Base-by-base conservation (phyloP, 257 asterid species). In the Penstemon newberryi region DNA sequence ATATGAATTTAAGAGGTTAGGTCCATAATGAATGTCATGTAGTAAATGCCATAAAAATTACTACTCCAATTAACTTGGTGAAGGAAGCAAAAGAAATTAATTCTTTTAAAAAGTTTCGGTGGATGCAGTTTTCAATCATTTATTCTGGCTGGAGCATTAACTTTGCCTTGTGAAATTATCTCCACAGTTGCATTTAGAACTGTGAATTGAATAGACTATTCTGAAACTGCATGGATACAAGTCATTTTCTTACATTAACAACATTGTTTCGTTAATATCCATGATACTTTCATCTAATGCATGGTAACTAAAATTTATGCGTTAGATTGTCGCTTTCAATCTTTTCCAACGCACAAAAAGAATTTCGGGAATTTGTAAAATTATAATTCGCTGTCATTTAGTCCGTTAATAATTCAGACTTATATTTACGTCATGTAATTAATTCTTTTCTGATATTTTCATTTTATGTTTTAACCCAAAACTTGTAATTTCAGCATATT, bases 1-100 rank as follows among this genome's bases (percentile, higher is more conserved):
- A 25, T 25, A 25, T 25, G 69, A 78, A 80, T 76, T 80, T 70
- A 80, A 7, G 70, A 70, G 15, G 84, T 80, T 80, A 76, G 84
- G 84, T 80, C 11, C 19, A 73, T 62, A 66, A 73, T 80, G 64
- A 80, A 80, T 80, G 68, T 55, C 65, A 42, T 59, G n/a, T 25
- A 72, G 70, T 79, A 79, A 79, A 70, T 76, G 81, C 70, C 55
- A 76, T 54, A 76, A 25, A 25, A 25, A 25, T 1, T 25, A 25
- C 2, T 25, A 25, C 2, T 1, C 33, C 2, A 1, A 73, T 76
- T 76, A 73, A 33, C 37, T 42, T 56, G 42, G 47, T 19, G 43
- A 51, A 50, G 19, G 43, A 55, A 0, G 7, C 36, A 10, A 8
- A 60, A 60, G n/a, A 33, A 6, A 61, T 55, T 55, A 40, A 9